Conservation (phyloP, 2,329 filamentous ascomycete genomes). For the Verticillium nonalfalfae region DNA sequence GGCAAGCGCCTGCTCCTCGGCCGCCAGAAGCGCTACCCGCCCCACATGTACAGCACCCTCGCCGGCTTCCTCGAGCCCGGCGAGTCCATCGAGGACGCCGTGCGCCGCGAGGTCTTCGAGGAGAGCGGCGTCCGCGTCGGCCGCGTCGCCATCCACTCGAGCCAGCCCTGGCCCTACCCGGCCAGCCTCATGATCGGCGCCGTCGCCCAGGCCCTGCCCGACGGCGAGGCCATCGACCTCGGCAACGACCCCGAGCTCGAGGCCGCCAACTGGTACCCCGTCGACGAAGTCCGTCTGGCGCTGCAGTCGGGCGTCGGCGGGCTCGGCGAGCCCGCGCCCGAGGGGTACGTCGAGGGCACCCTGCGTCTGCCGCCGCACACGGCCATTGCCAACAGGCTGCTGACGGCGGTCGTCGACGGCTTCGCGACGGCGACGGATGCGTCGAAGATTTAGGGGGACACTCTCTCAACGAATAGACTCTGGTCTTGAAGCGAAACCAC, state of each 20-base stretch:
- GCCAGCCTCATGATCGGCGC: slow-evolving; percentile 82
- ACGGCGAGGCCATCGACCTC: slow-evolving; percentile 73
- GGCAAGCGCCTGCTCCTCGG: slow-evolving; percentile 76
- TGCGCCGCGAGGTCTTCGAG: slow-evolving; percentile 80
- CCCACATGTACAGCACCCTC: slow-evolving; percentile 81
- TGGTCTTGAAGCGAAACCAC: too few species aligned
- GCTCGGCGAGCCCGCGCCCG: slow-evolving; percentile 56
- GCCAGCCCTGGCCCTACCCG: slow-evolving; percentile 84
- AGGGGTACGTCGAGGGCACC: slow-evolving; percentile 67
- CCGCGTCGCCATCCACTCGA: slow-evolving; percentile 73
- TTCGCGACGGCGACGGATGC: slow-evolving; percentile 55
- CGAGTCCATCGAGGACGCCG: slow-evolving; percentile 79
- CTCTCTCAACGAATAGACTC: slow-evolving; percentile 16
- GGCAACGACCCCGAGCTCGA: slow-evolving; percentile 89
- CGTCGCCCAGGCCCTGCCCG: slow-evolving; percentile 75
- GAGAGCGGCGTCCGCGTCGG: slow-evolving; percentile 73
- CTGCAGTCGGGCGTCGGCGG: slow-evolving; percentile 60
- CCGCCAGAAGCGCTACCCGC: slow-evolving; percentile 76
- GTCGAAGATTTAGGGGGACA: slow-evolving; percentile 41
- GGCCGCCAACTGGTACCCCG: slow-evolving; percentile 78
- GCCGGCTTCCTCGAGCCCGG: slow-evolving; percentile 82
- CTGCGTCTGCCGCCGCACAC: slow-evolving; percentile 77
- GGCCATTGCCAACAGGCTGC: slow-evolving; percentile 87
- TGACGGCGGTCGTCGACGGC: slow-evolving; percentile 72
- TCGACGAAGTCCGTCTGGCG: slow-evolving; percentile 76